Percentiles rank a stretch among this genome's conserved stretches.
Evolutionary conservation across 2,329 filamentous ascomycete species (phyloP).

Genomic region (Aspergillus calidoustus): DNA sequence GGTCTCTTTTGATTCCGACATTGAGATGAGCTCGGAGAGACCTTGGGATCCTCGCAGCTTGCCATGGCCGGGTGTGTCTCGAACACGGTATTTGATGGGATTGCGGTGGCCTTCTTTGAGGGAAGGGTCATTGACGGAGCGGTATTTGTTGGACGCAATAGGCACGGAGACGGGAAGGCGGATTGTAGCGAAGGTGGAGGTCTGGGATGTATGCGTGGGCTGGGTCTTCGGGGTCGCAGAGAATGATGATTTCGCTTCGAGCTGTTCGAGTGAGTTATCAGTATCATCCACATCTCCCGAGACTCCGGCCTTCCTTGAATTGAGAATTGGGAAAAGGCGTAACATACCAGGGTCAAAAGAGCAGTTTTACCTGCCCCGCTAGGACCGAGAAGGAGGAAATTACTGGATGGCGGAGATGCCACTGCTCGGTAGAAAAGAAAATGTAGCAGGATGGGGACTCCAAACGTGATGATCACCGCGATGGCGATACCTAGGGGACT

Average conservation of each 20-base stretch:
- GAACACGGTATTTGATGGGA: conserved; percentile 44
- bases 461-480: conserved; percentile 71
- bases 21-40: conserved; percentile 44
- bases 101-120: conserved; percentile 58
- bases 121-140: conserved; percentile 68
- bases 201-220: conserved; percentile 67
- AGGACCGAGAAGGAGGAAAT: conserved; percentile 80
- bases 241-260: conserved; percentile 50
- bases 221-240: conserved; percentile 40
- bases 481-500: conserved; percentile 60
- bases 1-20: conserved; percentile 38
- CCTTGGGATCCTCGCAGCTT: conserved; percentile 75
- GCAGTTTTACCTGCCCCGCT: conserved; percentile 86
- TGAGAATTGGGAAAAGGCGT: neutral
- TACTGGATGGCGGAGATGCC: conserved; percentile 66
- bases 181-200: conserved; percentile 60
- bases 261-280: conserved; percentile 32
- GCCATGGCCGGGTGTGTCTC: conserved; percentile 91
- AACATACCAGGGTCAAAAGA: conserved; percentile 73
- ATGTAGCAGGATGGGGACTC: conserved; percentile 79
- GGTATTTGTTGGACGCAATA: conserved; percentile 65
- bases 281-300: neutral
- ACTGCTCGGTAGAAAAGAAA: conserved; percentile 70
- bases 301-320: neutral
- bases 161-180: conserved; percentile 58